Evolutionary conservation across 2,329 filamentous ascomycete genomes (phyloP), one percentile per base, ranked within the genome.

Genomic region (Myriangium duriaei): DNA sequence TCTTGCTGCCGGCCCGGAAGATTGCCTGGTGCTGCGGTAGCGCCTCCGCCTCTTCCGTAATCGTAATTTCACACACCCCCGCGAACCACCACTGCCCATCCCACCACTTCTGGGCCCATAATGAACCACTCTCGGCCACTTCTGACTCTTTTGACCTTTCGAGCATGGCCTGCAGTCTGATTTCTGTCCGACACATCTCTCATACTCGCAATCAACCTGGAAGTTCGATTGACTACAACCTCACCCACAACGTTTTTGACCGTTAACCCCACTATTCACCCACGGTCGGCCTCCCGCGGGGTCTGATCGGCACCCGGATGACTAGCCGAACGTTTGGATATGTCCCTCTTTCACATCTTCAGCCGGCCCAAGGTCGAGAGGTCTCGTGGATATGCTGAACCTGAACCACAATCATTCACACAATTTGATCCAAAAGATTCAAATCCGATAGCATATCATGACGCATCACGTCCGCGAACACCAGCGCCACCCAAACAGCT

Each of bases 261-360:
- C n/a, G n/a, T n/a, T n/a, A n/a, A n/a, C n/a, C n/a, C n/a, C n/a
- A n/a, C n/a, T n/a, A n/a, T n/a, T n/a, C n/a, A 15, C 13, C 13
- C n/a, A 12, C 32, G 12, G 13, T 13, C 32, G 13, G 32, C 15
- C 11, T 34, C 36, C 30, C 29, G 18, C 17, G 36, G 18, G 36
- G 28, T 21, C 17, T 11, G 36, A 30, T 39, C 36, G 30, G 29
- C 36, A 39, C 12, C 18, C 32, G 28, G 15, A 39, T 39, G 36
- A 39, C 16, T 13, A 39, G 11, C n/a, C 21, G 7, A 26, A 7
- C 10, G 19, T 12, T 61, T 58, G n/a, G 66, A 58, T 39, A 63
- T 68, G 59, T 67, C 64, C 18, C 49, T 69, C 9, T 68, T 68
- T 54, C 61, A 55, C 39, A 56, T 69, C 11, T 69, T 69, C 54